These are phyloP conservation scores for Pseudogymnoascus sp. DNA, from an alignment of 2,329 filamentous ascomycete genomes.

Conservation along the genomic window DNA sequence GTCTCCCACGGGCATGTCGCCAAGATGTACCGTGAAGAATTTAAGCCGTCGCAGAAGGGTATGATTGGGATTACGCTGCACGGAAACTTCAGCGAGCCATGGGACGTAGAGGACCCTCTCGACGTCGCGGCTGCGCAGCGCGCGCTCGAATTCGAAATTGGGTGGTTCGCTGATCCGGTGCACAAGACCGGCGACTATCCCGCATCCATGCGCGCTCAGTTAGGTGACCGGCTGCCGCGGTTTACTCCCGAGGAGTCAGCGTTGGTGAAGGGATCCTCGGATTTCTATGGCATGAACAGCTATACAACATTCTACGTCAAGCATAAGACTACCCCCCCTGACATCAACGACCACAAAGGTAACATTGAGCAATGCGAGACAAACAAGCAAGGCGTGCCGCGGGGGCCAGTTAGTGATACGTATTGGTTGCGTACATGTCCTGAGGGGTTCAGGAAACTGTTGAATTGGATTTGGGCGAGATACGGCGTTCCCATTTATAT, in stretches of 20 bases:
- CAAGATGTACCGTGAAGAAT: constrained; percentile 74
- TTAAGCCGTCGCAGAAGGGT: constrained; percentile 62
- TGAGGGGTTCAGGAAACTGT: constrained; percentile 65
- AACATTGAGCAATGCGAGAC: constrained; percentile 65
- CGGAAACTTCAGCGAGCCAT: constrained; percentile 72
- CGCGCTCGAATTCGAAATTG: constrained; percentile 80
- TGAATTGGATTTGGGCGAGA: constrained; percentile 68
- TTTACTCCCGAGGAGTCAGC: constrained; percentile 65
- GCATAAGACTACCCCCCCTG: constrained; percentile 54
- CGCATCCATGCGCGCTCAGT: constrained; percentile 71
- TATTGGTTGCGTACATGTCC: constrained; percentile 75
- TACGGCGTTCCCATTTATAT: constrained; percentile 74
- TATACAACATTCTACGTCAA: constrained; percentile 85
- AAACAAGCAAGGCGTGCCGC: constrained; percentile 63
- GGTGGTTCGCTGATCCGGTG: constrained; percentile 82
- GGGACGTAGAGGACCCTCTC: constrained; percentile 67
- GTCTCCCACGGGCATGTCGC: constrained; percentile 74
- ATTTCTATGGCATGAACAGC: constrained; percentile 93
- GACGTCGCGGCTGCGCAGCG: constrained; percentile 70
- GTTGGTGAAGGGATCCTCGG: constrained; percentile 74
- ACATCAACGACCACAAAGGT: constrained; percentile 61
- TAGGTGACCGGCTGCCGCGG: constrained; percentile 65
- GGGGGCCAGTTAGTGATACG: constrained; percentile 75
- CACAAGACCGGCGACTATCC: constrained; percentile 73
- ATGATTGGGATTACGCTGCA: constrained; percentile 85